Conservation (phyloP, 2,329 filamentous ascomycete species). For the Aspergillus sp. region DNA sequence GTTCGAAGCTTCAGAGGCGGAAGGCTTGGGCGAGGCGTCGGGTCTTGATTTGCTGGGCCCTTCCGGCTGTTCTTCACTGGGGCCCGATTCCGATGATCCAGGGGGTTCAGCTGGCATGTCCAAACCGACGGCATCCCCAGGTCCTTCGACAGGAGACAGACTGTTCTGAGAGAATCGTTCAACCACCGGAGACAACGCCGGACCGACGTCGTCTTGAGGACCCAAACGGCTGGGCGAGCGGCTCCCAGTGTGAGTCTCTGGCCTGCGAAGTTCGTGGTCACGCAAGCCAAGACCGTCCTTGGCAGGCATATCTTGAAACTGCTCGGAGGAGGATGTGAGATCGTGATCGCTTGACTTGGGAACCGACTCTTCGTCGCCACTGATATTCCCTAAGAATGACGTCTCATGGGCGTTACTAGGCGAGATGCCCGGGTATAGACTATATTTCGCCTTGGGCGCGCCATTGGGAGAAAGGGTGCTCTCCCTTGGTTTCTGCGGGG, state of each 20-base stretch:
- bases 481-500: conserved; percentile 20
- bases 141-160: conserved; percentile 6
- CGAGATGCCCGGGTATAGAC: conserved; percentile 25
- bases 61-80: conserved; percentile 22
- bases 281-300: conserved; percentile 7
- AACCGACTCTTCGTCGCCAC: conserved; percentile 30
- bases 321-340: conserved; percentile 15
- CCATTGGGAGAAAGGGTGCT: conserved; percentile 23
- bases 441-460: conserved; percentile 24
- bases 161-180: conserved; percentile 25
- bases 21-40: conserved; percentile 30
- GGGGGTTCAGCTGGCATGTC: conserved; percentile 5
- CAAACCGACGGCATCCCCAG: conserved; percentile 5
- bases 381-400: conserved; percentile 35
- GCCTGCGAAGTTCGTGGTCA: conserved; percentile 7
- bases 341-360: conserved; percentile 20
- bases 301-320: conserved; percentile 2
- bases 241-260: conserved; percentile 4
- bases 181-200: conserved; percentile 25
- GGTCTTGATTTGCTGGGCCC: conserved; percentile 23
- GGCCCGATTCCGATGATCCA: conserved; percentile 10
- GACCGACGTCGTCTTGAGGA: conserved; percentile 11
- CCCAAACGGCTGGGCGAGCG: conserved; percentile 7
- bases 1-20: conserved; percentile 39
- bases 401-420: conserved; percentile 23